These are phyloP conservation scores for Cymodocea nodosa DNA, from an alignment of 116 monocot species.

Conservation along the genomic window DNA sequence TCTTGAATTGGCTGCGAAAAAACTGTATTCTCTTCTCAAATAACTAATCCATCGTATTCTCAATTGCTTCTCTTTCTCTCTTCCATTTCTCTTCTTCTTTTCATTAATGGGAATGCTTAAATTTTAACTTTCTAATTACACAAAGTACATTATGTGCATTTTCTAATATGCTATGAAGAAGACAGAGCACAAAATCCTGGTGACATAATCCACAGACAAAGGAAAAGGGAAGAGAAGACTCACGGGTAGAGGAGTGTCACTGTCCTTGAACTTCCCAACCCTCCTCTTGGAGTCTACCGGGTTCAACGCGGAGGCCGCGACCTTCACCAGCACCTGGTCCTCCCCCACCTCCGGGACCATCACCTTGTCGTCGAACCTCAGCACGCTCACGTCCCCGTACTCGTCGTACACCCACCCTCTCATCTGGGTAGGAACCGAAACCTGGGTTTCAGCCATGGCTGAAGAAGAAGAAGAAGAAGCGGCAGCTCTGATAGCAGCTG, in stretches of 20 bases:
- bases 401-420: slow-evolving; percentile 82
- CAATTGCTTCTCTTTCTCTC: no score
- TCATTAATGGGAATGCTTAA: no score
- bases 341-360: slow-evolving; percentile 59
- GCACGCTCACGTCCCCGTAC: slow-evolving; percentile 51
- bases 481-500: background rate
- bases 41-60: no score
- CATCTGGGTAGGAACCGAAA: slow-evolving; percentile 49
- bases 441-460: background rate
- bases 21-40: no score
- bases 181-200: background rate
- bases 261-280: slow-evolving; percentile 77
- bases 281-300: slow-evolving; percentile 89
- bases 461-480: background rate
- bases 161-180: no score
- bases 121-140: no score
- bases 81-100: no score
- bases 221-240: slow-evolving; percentile 8
- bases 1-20: no score
- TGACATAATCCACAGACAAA: background rate
- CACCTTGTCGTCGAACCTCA: slow-evolving; percentile 48
- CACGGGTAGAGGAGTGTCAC: slow-evolving; percentile 77
- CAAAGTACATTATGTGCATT: no score
- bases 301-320: slow-evolving; percentile 73
- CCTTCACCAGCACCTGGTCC: slow-evolving; percentile 89